Evolutionary conservation across 163 green algal species (phyloP).

Genomic region (Prototheca wickerhamii): DNA sequence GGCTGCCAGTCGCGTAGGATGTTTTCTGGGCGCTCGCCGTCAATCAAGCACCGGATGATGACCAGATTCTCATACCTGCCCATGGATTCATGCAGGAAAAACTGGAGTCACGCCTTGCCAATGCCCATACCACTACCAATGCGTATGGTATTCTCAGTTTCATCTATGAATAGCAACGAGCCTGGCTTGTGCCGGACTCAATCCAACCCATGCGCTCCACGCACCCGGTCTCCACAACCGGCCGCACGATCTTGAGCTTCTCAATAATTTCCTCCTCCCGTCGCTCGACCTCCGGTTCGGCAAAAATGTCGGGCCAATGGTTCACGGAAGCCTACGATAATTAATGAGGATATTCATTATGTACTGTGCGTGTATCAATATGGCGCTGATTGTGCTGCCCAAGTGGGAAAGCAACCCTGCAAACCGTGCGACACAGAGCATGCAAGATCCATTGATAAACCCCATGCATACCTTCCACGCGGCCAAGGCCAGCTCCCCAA

Average conservation of each 20-base stretch:
- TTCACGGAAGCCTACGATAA: slow-evolving; percentile 51
- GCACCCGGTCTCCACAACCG: slow-evolving; percentile 93
- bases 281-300: slow-evolving; percentile 30
- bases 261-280: slow-evolving; percentile 65
- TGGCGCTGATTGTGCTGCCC: not conserved
- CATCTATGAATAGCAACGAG: not conserved
- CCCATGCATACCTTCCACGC: slow-evolving; percentile 73
- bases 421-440: no score
- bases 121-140: no score
- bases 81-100: no score
- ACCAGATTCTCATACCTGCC: slow-evolving; percentile 95
- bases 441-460: no score
- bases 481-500: slow-evolving; percentile 79
- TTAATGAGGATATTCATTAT: not conserved
- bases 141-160: no score
- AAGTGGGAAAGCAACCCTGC: no score
- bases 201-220: not conserved
- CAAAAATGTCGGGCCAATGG: slow-evolving; percentile 82
- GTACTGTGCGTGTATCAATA: not conserved
- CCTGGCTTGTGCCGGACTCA: not conserved
- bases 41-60: slow-evolving; percentile 77
- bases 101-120: no score
- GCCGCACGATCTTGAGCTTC: slow-evolving; percentile 73
- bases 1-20: slow-evolving; percentile 71
- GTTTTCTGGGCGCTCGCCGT: slow-evolving; percentile 57